Percentiles rank a stretch among this genome's conserved stretches.
Conservation (phyloP, 257 asterid genomes). For the Solanum chaucha region DNA sequence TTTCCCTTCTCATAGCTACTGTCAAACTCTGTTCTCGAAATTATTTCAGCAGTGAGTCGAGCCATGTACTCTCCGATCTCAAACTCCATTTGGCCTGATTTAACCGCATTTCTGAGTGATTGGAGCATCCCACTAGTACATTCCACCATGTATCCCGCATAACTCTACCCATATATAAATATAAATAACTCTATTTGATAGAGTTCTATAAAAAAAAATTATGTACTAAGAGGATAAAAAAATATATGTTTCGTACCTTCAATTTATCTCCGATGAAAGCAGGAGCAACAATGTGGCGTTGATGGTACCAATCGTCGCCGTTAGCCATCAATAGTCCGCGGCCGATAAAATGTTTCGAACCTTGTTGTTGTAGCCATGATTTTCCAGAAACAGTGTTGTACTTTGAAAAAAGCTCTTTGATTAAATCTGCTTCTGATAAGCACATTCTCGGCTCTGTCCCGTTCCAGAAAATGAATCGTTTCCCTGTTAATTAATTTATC, state of each 20-base stretch:
- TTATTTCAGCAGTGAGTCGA: conserved; percentile 76
- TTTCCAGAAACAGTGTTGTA: conserved; percentile 62
- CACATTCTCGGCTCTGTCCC: conserved; percentile 87
- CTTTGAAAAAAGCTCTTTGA: conserved; percentile 61
- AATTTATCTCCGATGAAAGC: conserved; percentile 83
- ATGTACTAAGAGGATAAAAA: not conserved
- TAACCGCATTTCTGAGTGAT: conserved; percentile 22
- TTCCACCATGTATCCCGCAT: conserved; percentile 74
- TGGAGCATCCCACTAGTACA: conserved; percentile 58
- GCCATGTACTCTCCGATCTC: conserved; percentile 80
- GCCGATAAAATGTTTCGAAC: conserved; percentile 76
- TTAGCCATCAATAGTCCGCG: conserved; percentile 87
- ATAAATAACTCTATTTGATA: not conserved
- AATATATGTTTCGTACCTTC: conserved; percentile 29
- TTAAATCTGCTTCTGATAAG: conserved; percentile 49
- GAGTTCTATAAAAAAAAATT: too few relatives aligned
- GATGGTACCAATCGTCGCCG: conserved; percentile 82
- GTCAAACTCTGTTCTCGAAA: conserved; percentile 77
- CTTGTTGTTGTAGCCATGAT: conserved; percentile 85
- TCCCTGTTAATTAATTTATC: conserved; percentile 26
- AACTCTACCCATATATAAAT: conserved; percentile 30
- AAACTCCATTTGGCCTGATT: conserved; percentile 41
- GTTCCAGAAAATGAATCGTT: conserved; percentile 70
- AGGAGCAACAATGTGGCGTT: conserved; percentile 82
- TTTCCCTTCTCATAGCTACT: conserved; percentile 68